Evolutionary conservation across 345 rosid genomes (phyloP).

Genomic region (Citrus trifoliata): DNA sequence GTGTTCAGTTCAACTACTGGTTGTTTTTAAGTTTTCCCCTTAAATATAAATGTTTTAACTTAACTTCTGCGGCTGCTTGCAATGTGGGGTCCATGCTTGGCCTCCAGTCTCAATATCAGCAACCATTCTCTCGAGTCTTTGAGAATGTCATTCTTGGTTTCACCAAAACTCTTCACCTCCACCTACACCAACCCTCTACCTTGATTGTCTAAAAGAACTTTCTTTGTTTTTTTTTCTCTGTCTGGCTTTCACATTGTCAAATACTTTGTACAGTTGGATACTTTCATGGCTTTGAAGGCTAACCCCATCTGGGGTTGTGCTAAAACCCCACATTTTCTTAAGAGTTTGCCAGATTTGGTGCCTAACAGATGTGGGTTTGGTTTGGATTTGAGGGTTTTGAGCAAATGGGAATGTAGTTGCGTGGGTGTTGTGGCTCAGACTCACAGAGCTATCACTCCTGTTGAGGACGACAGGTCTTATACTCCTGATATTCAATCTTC

Average conservation of each 20-base stretch:
- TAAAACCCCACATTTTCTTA: constrained; percentile 28
- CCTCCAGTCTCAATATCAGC: neutral
- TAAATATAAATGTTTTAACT: neutral
- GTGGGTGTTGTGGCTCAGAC: constrained; percentile 37
- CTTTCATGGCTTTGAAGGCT: constrained; percentile 57
- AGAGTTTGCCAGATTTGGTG: constrained; percentile 33
- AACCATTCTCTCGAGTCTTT: constrained; percentile 4
- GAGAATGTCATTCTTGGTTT: constrained; percentile 26
- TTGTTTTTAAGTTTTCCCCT: neutral
- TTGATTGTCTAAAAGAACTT: constrained; percentile 2
- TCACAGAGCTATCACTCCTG: constrained; percentile 50
- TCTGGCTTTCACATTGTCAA: constrained; percentile 17
- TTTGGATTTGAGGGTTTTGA: constrained; percentile 25
- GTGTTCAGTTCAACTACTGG: constrained; percentile 29
- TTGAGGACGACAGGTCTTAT: constrained; percentile 57
- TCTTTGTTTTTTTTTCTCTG: neutral
- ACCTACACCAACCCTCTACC: constrained; percentile 15
- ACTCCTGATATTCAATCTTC: constrained; percentile 40
- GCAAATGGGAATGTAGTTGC: constrained; percentile 46
- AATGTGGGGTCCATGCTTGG: constrained; percentile 17
- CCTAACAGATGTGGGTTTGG: constrained; percentile 32
- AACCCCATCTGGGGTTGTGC: constrained; percentile 53
- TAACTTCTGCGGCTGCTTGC: neutral
- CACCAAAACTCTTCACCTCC: constrained; percentile 20
- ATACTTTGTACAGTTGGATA: constrained; percentile 14